A percentile compares a stretch with the other conserved stretches of the same genome.
Evolutionary conservation across 78 protist species (phyloP).

Genomic region (Dictyostelium firmibasis): DNA sequence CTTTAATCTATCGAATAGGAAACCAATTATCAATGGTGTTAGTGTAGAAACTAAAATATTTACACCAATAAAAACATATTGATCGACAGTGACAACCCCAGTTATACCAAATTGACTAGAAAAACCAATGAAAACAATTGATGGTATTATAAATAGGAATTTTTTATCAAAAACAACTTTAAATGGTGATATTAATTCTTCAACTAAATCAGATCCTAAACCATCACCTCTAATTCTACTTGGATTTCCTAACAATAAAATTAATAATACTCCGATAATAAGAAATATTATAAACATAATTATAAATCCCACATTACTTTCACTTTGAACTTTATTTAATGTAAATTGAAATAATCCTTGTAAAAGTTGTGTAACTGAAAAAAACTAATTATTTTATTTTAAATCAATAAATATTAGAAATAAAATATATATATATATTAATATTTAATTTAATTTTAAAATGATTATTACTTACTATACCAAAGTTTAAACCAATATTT

Average conservation of each 20-base stretch:
- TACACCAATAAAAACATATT: not conserved
- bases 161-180: not conserved
- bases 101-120: not conserved
- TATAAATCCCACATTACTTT: not conserved
- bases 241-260: not conserved
- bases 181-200: not conserved
- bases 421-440: no score
- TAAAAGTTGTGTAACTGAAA: not conserved
- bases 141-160: not conserved
- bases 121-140: not conserved
- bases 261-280: not conserved
- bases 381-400: not conserved
- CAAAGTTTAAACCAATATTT: not conserved
- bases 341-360: not conserved
- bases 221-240: not conserved
- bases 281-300: not conserved
- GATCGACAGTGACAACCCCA: not conserved
- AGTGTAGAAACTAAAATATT: not conserved
- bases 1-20: not conserved
- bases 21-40: not conserved
- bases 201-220: not conserved
- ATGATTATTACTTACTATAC: not conserved
- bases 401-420: no score
- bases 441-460: not conserved
- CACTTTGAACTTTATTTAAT: not conserved